Evolutionary conservation across 2,329 filamentous ascomycete species (phyloP).

Genomic region (Venturia oleaginea): DNA sequence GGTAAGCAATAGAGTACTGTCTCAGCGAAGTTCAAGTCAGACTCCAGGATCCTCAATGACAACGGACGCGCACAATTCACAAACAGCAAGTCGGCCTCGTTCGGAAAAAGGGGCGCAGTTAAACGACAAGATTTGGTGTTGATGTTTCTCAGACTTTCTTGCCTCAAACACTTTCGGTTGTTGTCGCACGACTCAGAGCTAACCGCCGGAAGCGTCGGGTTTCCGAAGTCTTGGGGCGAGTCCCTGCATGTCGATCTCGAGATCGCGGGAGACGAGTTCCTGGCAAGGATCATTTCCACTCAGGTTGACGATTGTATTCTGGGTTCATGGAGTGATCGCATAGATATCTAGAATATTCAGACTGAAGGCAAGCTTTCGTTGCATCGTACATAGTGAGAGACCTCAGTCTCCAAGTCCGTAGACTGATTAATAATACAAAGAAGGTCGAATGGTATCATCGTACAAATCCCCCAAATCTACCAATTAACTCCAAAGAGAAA

Average conservation of each 20-base stretch:
- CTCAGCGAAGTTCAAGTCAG: neutral
- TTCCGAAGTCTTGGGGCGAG: neutral
- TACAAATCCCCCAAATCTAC: neutral
- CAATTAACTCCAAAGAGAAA: neutral
- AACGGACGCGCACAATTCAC: too few relatives aligned
- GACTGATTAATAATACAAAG: conserved; percentile 1
- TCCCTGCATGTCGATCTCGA: neutral
- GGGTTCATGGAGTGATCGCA: too few relatives aligned
- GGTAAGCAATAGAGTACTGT: neutral
- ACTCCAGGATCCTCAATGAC: neutral
- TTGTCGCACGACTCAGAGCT: neutral
- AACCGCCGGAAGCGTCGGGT: neutral
- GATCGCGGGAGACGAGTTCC: neutral
- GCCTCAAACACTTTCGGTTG: neutral
- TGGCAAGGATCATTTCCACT: neutral
- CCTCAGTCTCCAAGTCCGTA: neutral
- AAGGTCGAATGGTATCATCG: neutral
- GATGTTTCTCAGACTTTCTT: neutral
- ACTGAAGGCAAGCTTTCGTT: neutral
- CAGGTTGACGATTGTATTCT: too few relatives aligned
- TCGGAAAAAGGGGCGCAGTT: neutral
- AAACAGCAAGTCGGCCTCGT: neutral
- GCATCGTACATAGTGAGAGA: neutral
- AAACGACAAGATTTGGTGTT: neutral
- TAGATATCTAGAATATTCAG: too few relatives aligned